Conservation (phyloP, 169 alveolate genomes). For the Babesia ovis region DNA sequence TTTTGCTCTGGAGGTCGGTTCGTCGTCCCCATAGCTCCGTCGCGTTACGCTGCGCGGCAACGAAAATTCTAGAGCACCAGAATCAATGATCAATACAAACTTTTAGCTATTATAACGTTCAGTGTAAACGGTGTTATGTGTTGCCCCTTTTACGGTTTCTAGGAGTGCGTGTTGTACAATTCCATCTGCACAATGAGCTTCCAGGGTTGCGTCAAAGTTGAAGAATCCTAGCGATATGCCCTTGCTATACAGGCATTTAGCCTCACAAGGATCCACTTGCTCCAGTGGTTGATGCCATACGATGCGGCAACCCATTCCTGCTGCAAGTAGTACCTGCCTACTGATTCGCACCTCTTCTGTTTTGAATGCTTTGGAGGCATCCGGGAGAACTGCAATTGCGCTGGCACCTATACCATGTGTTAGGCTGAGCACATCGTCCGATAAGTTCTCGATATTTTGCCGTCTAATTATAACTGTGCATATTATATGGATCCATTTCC, state of each 20-base stretch:
- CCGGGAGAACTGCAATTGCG: constrained; percentile 37
- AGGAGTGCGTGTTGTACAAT: constrained; percentile 47
- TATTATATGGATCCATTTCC: background rate
- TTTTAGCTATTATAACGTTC: background rate
- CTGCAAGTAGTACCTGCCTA: constrained; percentile 37
- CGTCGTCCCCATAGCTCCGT: constrained; percentile 24
- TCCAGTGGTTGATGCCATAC: constrained; percentile 56
- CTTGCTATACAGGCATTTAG: constrained; percentile 45
- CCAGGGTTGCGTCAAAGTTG: constrained; percentile 35
- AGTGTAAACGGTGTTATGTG: constrained; percentile 8
- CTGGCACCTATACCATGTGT: constrained; percentile 52
- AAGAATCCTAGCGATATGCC: constrained; percentile 43
- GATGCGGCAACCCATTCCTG: constrained; percentile 51
- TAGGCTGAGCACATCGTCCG: constrained; percentile 23
- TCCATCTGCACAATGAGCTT: constrained; percentile 40
- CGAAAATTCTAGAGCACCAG: background rate
- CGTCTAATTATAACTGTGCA: constrained; percentile 36
- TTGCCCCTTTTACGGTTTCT: constrained; percentile 34
- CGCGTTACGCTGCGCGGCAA: constrained; percentile 2
- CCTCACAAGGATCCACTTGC: constrained; percentile 67
- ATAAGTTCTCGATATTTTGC: background rate
- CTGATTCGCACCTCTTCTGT: constrained; percentile 42
- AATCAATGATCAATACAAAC: background rate
- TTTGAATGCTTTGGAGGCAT: constrained; percentile 32
- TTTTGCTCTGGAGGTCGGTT: background rate